Evolutionary conservation across 2,329 filamentous ascomycete species (phyloP).

Genomic region (Monilinia vaccinii-corymbosi): DNA sequence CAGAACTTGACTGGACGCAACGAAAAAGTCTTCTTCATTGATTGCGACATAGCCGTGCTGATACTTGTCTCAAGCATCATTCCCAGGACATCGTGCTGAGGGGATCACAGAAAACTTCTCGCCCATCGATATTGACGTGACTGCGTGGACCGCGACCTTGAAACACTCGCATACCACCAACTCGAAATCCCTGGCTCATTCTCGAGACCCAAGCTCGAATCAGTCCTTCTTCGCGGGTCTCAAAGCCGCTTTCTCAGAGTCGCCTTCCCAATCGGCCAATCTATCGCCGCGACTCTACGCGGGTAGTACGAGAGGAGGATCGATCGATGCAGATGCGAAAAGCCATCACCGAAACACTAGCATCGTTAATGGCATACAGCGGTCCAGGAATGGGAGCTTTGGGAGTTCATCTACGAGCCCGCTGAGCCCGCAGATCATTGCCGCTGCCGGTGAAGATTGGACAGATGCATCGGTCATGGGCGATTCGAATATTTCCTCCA

Average conservation of each 20-base stretch:
- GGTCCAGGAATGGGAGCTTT: constrained; percentile 81
- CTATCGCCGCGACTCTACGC: constrained; percentile 25
- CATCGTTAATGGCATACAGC: constrained; percentile 92
- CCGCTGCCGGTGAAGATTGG: constrained; percentile 44
- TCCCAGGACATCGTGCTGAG: constrained; percentile 22
- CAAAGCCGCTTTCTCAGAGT: constrained; percentile 18
- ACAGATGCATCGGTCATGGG: constrained; percentile 28
- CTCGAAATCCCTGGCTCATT: constrained; percentile 18
- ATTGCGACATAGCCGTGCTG: constrained; percentile 18
- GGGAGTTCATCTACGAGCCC: constrained; percentile 74
- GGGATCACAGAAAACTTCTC: constrained; percentile 20
- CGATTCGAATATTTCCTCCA: constrained; percentile 23
- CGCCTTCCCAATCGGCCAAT: constrained; percentile 18
- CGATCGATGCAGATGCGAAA: constrained; percentile 44
- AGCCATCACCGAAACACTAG: constrained; percentile 85
- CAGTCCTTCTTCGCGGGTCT: constrained; percentile 16
- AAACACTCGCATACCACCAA: constrained; percentile 23
- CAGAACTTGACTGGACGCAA: not conserved
- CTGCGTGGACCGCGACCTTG: constrained; percentile 24
- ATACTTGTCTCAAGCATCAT: constrained; percentile 21
- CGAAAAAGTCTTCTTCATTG: no score
- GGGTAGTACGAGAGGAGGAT: constrained; percentile 28
- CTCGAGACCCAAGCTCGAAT: constrained; percentile 19
- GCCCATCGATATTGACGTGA: constrained; percentile 23
- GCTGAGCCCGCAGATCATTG: constrained; percentile 78